Evolutionary conservation across 192 early-diverging fungal genomes (phyloP), one percentile per base, ranked within the genome.

Genomic region (Chytriomyces sp.): DNA sequence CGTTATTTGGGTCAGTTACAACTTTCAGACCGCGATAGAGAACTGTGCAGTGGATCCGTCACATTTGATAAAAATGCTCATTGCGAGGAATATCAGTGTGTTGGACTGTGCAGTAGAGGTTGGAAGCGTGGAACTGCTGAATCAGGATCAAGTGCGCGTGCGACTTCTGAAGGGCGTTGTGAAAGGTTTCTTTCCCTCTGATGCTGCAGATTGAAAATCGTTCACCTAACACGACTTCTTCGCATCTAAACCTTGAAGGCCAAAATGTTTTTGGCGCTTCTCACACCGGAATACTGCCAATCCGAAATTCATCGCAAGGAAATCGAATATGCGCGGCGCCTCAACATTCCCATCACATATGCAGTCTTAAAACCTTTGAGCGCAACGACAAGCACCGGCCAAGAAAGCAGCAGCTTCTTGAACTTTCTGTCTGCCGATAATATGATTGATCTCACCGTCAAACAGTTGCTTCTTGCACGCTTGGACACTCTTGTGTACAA

Each of bases 251-350:
- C 4, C 35, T 4, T 35, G 35, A 35, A 35, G 4, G 53, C 53
- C 53, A 57, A 57, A 2, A 20, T 57, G 3, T 71, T 71, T 44
- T 24, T 71, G n/a, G 69, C 69, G 13, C 57, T 71, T 26, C 18
- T 71, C 7, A 71, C 69, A 3, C 69, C 69, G 16, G 69, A 71
- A 35, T 71, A 71, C 69, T 48, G 28, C 47, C 23, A 45, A n/a
- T 71, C 69, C 23, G 24, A 20, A 57, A 53, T 57, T 7, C 69
- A 71, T 59, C 69, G n/a, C 8, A 71, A 71, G 35, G 69, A 71
- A 59, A 6, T 71, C 0, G 69, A 50, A 71, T 71, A 57, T 18
- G 69, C 69, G 7, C 20, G 45, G 16, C 6, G 13, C 35, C 57
- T 71, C 24, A 16, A 57, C 24, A 50, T 71, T 10, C 69, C 69